phyloP scores from a whole-genome alignment of 202 grass and related monocot species.

The Bolboschoenoplectus hybrid region DNA sequence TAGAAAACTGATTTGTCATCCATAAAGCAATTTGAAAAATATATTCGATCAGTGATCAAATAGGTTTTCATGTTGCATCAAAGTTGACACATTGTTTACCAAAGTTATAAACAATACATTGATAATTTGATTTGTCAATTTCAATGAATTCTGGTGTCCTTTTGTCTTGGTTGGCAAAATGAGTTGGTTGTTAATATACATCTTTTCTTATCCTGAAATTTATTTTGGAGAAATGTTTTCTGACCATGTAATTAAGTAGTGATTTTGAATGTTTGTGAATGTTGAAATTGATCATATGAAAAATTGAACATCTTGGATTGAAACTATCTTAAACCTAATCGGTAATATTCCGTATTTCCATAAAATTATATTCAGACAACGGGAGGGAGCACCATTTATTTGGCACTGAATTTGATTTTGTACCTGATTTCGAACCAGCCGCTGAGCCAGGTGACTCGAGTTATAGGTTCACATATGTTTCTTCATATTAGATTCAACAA shows the following conservation, averaged over 20 bases:
- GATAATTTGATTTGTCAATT: background rate
- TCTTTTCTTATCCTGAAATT: background rate
- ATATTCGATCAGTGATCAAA: background rate
- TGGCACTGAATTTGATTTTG: constrained; percentile 39
- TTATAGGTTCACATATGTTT: background rate
- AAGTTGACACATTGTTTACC: background rate
- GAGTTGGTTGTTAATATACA: background rate
- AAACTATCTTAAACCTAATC: background rate
- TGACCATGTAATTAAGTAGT: background rate
- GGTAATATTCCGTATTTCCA: background rate
- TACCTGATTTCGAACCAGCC: constrained; percentile 22
- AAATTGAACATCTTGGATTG: background rate
- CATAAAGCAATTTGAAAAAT: background rate
- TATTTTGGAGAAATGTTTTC: background rate
- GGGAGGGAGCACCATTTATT: constrained; percentile 34
- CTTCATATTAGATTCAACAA: background rate
- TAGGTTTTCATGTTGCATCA: background rate
- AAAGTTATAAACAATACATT: background rate
- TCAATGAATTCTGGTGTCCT: background rate
- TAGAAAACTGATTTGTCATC: background rate
- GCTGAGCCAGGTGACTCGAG: constrained; percentile 7
- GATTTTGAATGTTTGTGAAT: constrained; percentile 1
- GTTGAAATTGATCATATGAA: background rate
- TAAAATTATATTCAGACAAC: constrained; percentile 34
- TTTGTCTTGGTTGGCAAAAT: background rate